Conservation (phyloP, 2,329 filamentous ascomycete genomes). For the Fusarium odoratissimum region DNA sequence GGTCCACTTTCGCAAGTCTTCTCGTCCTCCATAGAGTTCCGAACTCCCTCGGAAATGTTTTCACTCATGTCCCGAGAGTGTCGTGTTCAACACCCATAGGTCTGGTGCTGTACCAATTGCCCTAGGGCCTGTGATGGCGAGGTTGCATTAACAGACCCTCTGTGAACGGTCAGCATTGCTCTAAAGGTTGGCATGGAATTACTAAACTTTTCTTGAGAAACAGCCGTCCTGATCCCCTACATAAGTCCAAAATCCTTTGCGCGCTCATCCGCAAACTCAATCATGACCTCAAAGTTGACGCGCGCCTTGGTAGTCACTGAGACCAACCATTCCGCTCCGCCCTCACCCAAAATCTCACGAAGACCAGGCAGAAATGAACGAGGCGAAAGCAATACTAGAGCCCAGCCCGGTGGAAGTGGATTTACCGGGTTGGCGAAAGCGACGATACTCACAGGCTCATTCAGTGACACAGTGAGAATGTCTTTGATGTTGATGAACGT, state of each 20-base stretch:
- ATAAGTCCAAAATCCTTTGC: background rate
- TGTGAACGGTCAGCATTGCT: background rate
- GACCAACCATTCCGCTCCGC: background rate
- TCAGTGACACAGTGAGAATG: too few species aligned
- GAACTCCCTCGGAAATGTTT: fast-evolving
- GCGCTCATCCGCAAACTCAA: background rate
- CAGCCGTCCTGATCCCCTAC: fast-evolving
- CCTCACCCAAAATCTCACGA: fast-evolving
- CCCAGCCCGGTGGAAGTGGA: too few species aligned
- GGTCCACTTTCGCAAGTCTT: background rate
- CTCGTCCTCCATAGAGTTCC: background rate
- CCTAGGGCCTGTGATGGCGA: fast-evolving
- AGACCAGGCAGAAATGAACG: background rate
- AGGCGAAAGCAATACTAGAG: too few species aligned
- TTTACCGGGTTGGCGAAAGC: background rate
- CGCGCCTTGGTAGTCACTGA: background rate
- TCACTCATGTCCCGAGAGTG: fast-evolving
- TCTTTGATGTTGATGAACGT: background rate
- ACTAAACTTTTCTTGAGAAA: fast-evolving
- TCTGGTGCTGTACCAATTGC: background rate
- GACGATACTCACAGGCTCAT: background rate
- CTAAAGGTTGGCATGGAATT: fast-evolving
- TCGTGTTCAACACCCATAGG: fast-evolving
- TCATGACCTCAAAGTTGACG: background rate
- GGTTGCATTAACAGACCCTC: fast-evolving